phyloP scores from a whole-genome alignment of 106 monocot species.

The Dactylorhiza incarnata region DNA sequence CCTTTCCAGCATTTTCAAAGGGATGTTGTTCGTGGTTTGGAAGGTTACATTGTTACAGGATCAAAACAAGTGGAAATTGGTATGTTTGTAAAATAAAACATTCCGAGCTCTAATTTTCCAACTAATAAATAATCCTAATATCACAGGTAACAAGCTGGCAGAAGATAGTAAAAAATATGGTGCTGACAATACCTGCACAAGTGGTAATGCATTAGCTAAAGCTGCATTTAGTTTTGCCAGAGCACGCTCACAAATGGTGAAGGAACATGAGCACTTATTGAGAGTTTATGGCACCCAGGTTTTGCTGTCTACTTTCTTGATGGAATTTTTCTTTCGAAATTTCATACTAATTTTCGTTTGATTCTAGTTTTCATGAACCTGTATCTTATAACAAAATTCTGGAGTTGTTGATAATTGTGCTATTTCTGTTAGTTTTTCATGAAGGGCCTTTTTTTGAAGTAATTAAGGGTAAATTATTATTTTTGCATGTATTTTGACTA shows the following conservation, averaged over 20 bases:
- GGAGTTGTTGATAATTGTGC: not conserved
- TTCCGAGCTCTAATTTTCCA: not conserved
- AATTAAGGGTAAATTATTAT: no score
- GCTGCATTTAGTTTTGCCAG: conserved; percentile 67
- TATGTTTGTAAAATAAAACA: conserved; percentile 12
- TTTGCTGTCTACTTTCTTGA: conserved; percentile 1
- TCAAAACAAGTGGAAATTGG: conserved; percentile 95
- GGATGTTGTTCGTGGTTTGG: conserved; percentile 89
- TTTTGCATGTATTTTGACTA: no score
- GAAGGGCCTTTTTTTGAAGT: no score
- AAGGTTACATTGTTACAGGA: conserved; percentile 86
- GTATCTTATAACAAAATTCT: not conserved
- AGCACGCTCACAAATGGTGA: conserved; percentile 77
- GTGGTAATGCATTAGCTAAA: conserved; percentile 61
- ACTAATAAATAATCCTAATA: not conserved
- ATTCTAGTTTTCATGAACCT: not conserved
- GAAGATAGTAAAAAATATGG: conserved; percentile 95
- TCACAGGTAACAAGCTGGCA: conserved; percentile 65
- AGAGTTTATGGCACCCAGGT: conserved; percentile 93
- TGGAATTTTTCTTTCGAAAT: not conserved
- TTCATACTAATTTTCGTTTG: not conserved
- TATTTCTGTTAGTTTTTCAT: not conserved
- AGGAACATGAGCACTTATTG: conserved; percentile 64
- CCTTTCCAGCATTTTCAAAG: conserved; percentile 88
- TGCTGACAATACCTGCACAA: conserved; percentile 81